A percentile compares a stretch with the other conserved stretches of the same genome.
phyloP scores from a whole-genome alignment of 495 filamentous ascomycete species.

The Pyronema domesticum region DNA sequence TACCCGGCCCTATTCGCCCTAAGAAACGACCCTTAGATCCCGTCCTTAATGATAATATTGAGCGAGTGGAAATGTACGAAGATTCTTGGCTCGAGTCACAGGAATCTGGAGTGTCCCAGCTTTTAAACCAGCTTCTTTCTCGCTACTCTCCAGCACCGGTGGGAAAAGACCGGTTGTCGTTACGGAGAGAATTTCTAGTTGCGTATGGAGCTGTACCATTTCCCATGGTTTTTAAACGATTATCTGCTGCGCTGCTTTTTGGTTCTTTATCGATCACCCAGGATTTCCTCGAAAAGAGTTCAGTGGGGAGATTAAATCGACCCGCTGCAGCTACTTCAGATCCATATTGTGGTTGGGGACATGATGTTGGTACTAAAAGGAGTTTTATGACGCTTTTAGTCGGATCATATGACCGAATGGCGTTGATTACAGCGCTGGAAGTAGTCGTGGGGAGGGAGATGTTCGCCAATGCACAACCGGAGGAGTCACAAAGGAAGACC shows the following conservation, averaged over 20 bases:
- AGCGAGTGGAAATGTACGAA: conserved; percentile 42
- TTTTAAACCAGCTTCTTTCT: conserved; percentile 39
- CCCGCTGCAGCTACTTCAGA: background rate
- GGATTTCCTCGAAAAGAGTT: conserved; percentile 30
- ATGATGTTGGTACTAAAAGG: conserved; percentile 41
- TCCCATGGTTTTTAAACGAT: conserved; percentile 36
- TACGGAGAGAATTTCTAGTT: conserved; percentile 31
- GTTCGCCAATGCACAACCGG: conserved; percentile 11
- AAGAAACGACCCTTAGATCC: conserved; percentile 30
- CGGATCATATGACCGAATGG: conserved; percentile 36
- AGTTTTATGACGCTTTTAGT: conserved; percentile 42
- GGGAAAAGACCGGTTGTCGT: conserved; percentile 22
- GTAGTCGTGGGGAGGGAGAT: conserved; percentile 43
- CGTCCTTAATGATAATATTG: conserved; percentile 37
- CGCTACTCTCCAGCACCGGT: conserved; percentile 2
- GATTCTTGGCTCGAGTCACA: conserved; percentile 48
- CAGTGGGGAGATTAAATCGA: conserved; percentile 14
- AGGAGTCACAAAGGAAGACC: conserved; percentile 26
- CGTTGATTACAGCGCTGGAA: conserved; percentile 38
- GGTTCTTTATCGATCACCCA: conserved; percentile 43
- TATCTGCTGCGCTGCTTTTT: conserved; percentile 46
- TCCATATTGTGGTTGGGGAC: conserved; percentile 29
- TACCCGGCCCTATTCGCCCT: background rate
- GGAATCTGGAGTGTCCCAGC: conserved; percentile 42
- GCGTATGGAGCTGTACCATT: conserved; percentile 40